Evolutionary conservation across 805 yeast genomes (phyloP).

Genomic region (Saturnispora dispora): DNA sequence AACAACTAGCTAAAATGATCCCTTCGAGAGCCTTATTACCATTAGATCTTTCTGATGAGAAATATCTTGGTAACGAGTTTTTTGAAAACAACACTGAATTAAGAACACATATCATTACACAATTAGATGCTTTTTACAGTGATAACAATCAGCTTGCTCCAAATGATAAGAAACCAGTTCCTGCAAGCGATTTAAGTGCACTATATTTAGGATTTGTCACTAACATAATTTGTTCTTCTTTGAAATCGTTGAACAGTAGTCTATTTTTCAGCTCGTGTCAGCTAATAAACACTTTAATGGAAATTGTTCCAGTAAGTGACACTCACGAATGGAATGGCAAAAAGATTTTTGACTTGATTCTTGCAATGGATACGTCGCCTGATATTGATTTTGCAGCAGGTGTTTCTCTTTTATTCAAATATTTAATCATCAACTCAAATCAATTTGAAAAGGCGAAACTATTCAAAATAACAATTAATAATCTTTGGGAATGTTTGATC

Average conservation of each 20-base stretch:
- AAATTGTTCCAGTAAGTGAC: slow-evolving; percentile 36
- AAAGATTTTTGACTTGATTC: slow-evolving; percentile 22
- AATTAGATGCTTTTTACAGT: slow-evolving; percentile 16
- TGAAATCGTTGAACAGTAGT: slow-evolving; percentile 12
- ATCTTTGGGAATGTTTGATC: slow-evolving; percentile 48
- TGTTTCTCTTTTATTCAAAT: slow-evolving; percentile 31
- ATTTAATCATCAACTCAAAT: slow-evolving; percentile 26
- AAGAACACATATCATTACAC: slow-evolving; percentile 6
- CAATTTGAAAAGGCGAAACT: slow-evolving; percentile 29
- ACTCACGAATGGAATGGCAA: slow-evolving; percentile 25
- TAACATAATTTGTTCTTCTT: slow-evolving; percentile 13
- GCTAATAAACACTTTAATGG: slow-evolving; percentile 30
- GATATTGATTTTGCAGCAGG: slow-evolving; percentile 34
- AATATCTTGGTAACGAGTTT: slow-evolving; percentile 7
- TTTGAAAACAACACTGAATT: slow-evolving; percentile 12
- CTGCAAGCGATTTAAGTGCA: slow-evolving; percentile 36
- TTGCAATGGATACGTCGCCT: slow-evolving; percentile 14
- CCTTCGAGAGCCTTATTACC: slow-evolving; percentile 61
- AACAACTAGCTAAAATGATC: slow-evolving; percentile 39
- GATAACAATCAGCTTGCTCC: not conserved
- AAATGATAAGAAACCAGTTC: slow-evolving; percentile 28
- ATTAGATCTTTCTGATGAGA: slow-evolving; percentile 32
- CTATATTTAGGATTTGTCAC: slow-evolving; percentile 29
- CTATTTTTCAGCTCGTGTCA: slow-evolving; percentile 28
- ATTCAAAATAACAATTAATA: slow-evolving; percentile 33